Evolutionary conservation across 306 rosid species (phyloP).

Genomic region (Citrullus mucosospermus): DNA sequence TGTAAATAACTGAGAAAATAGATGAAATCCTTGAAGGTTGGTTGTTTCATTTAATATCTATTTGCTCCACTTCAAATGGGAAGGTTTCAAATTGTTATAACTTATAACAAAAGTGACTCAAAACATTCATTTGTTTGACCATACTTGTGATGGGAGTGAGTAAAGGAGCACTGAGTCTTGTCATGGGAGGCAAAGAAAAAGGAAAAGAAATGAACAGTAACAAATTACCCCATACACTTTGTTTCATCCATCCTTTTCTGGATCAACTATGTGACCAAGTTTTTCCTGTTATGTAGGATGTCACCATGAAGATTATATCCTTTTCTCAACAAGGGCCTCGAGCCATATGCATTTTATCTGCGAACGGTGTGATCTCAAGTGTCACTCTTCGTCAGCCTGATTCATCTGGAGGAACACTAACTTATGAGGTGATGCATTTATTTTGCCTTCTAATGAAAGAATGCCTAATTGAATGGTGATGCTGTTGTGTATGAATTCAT

Average conservation of each 20-base stretch:
- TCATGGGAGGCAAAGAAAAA: not conserved
- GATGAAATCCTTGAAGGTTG: not conserved
- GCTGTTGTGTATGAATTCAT: not conserved
- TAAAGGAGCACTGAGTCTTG: not conserved
- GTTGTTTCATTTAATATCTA: not conserved
- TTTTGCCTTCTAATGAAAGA: not conserved
- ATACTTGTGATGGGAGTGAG: not conserved
- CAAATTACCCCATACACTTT: not conserved
- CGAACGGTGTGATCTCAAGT: slow-evolving; percentile 85
- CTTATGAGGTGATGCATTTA: slow-evolving; percentile 53
- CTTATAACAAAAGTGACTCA: not conserved
- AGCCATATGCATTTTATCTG: slow-evolving; percentile 82
- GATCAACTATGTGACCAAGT: slow-evolving; percentile 1
- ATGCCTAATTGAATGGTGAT: not conserved
- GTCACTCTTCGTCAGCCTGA: slow-evolving; percentile 96
- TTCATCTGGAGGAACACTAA: slow-evolving; percentile 69
- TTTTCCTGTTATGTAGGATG: slow-evolving; percentile 43
- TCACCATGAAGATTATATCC: slow-evolving; percentile 90
- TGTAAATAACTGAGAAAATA: not conserved
- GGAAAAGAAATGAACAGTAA: not conserved
- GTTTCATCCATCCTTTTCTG: not conserved
- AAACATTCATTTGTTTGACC: not conserved
- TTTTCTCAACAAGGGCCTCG: slow-evolving; percentile 98
- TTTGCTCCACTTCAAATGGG: not conserved
- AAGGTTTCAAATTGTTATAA: not conserved